A percentile compares a stretch with the other conserved stretches of the same genome.
Evolutionary conservation across 768 basidiomycete genomes (phyloP).

Genomic region (Flagelloscypha sp.): DNA sequence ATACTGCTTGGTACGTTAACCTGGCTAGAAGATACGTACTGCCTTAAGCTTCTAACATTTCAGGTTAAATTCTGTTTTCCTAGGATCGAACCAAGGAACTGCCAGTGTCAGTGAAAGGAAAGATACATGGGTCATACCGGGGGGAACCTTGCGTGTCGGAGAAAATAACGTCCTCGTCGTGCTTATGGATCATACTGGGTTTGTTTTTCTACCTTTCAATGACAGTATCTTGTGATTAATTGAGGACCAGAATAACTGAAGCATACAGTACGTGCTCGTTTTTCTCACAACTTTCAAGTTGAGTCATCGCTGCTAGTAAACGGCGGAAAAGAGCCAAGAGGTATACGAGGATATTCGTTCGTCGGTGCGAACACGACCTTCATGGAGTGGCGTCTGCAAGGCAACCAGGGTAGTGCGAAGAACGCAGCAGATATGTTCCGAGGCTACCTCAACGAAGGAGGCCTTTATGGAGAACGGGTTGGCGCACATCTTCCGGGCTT

Average conservation of each 20-base stretch:
- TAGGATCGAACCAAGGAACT: slow-evolving; percentile 39
- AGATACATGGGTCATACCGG: slow-evolving; percentile 33
- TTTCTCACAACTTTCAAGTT: background rate
- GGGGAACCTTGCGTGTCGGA: slow-evolving; percentile 23
- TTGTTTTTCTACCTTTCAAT: slow-evolving; percentile 11
- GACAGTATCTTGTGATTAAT: slow-evolving; percentile 22
- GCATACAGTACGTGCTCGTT: slow-evolving; percentile 32
- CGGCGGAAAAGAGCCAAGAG: slow-evolving; percentile 41
- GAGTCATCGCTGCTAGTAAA: slow-evolving; percentile 32
- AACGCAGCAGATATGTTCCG: slow-evolving; percentile 36
- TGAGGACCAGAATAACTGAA: slow-evolving; percentile 31
- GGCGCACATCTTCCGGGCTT: slow-evolving; percentile 44
- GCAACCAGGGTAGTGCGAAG: slow-evolving; percentile 36
- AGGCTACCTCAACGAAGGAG: slow-evolving; percentile 46
- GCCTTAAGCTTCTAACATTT: no score
- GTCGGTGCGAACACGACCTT: slow-evolving; percentile 32
- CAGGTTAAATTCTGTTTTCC: slow-evolving; percentile 39
- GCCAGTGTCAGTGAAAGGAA: slow-evolving; percentile 34
- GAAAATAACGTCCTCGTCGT: slow-evolving; percentile 34
- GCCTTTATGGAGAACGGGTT: slow-evolving; percentile 38
- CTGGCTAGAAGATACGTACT: no score
- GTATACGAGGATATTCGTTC: slow-evolving; percentile 37
- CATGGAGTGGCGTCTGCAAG: slow-evolving; percentile 33
- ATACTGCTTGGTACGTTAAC: slow-evolving; percentile 34
- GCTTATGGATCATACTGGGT: slow-evolving; percentile 44